Evolutionary conservation across 2,329 filamentous ascomycete genomes (phyloP), one percentile per base, ranked within the genome.

Genomic region (Lithohypha guttulata): DNA sequence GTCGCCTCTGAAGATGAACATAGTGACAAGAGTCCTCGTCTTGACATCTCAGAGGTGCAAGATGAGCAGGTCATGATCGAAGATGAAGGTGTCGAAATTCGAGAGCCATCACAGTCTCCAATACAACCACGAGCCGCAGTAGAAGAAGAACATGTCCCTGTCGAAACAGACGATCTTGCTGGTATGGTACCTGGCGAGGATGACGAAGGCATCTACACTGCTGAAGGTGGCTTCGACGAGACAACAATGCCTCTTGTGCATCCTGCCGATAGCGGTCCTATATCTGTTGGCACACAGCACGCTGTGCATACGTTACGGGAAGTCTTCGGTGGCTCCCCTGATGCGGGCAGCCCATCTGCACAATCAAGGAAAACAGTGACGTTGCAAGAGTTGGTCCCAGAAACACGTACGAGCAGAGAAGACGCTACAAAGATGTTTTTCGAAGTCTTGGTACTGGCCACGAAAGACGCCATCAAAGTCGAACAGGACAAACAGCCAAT

Each of bases 401-500:
- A 93, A 61, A 65, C 71, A 48, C 75, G 73, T 44, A 89, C 89
- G 1, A 85, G 74, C 49, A 84, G 84, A 60, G 81, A 82, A 6
- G 91, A 96, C 53, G 91, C 91, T 0, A 98, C 91, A 29, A 95
- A 95, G 71, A 95, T 98, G 86, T 98, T 98, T 67, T 98, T 98
- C 54, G 91, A 98, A 64, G 81, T 91, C 39, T 70, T 98, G 17
- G 91, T 98, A 2, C 71, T 98, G 32, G 91, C 89, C 4, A 98
- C 91, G 28, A 98, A 98, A 65, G 91, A 98, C 58, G 91, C 91
- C 19, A 83, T 98, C 64, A 94, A 94, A 63, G 85, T 96, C 18
- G 89, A 96, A 58, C 91, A 98, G 62, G n/a, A n/a, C n/a, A n/a
- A n/a, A n/a, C n/a, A n/a, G n/a, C n/a, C n/a, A n/a, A n/a, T n/a